Evolutionary conservation across 768 basidiomycete species (phyloP).

Genomic region (Boletus sp.): DNA sequence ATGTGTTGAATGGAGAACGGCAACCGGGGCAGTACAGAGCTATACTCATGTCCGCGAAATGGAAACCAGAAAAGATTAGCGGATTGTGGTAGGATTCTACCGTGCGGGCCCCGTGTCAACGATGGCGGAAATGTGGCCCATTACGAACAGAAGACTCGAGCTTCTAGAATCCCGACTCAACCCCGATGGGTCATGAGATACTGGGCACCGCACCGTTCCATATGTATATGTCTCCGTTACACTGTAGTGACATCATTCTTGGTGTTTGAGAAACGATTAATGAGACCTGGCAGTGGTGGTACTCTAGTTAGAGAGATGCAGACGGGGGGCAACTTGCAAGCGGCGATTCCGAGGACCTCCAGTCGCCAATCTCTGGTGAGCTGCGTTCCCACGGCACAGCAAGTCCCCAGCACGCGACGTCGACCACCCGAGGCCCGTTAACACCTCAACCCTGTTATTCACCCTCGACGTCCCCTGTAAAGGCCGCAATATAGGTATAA

Average conservation of each 20-base stretch:
- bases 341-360: no score
- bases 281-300: no score
- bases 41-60: constrained; percentile 3
- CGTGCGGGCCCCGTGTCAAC: not conserved
- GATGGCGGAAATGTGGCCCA: not conserved
- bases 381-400: no score
- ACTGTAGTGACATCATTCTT: not conserved
- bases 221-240: not conserved
- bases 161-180: not conserved
- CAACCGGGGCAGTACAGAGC: not conserved
- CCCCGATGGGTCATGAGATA: not conserved
- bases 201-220: not conserved
- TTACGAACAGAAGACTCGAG: not conserved
- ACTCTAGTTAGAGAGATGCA: no score
- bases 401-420: no score
- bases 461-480: no score
- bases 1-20: not conserved
- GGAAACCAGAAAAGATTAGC: not conserved
- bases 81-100: not conserved
- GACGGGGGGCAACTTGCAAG: no score
- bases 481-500: no score
- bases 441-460: no score
- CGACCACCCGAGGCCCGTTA: no score
- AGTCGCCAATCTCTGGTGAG: no score
- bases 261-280: no score